phyloP scores from a whole-genome alignment of 2,329 filamentous ascomycete species.

The Thelonectria rubi region DNA sequence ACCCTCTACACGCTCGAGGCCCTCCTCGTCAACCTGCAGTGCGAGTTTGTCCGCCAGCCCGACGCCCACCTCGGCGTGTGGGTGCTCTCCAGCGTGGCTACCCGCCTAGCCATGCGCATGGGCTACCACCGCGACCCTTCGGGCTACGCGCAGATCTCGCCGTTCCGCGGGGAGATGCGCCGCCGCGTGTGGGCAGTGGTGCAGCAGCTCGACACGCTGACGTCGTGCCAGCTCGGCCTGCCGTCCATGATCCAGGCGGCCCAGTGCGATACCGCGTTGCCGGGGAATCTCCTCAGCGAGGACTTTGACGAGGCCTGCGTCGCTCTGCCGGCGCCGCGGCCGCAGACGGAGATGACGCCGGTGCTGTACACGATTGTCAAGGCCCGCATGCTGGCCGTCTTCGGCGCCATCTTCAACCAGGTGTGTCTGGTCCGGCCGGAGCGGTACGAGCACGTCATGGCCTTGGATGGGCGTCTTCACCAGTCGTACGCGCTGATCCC shows the following conservation, averaged over 20 bases:
- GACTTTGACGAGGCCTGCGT: slow-evolving; percentile 25
- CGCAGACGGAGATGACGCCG: slow-evolving; percentile 20
- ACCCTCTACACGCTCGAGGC: slow-evolving; percentile 23
- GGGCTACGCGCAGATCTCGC: slow-evolving; percentile 17
- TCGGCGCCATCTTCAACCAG: slow-evolving; percentile 32
- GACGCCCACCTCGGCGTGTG: slow-evolving; percentile 32
- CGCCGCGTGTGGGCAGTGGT: slow-evolving; percentile 30
- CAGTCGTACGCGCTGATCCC: slow-evolving; percentile 24
- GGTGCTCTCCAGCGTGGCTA: slow-evolving; percentile 24
- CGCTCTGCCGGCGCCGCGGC: slow-evolving; percentile 25
- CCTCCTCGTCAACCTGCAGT: slow-evolving; percentile 27
- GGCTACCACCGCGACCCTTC: slow-evolving; percentile 34
- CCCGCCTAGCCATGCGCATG: slow-evolving; percentile 34
- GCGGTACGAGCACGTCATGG: slow-evolving; percentile 32
- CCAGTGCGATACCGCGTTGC: slow-evolving; percentile 26
- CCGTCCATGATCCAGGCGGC: slow-evolving; percentile 29
- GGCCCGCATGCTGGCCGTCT: slow-evolving; percentile 9
- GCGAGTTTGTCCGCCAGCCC: slow-evolving; percentile 26
- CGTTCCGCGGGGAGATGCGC: slow-evolving; percentile 34
- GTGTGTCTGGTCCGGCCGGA: slow-evolving; percentile 27
- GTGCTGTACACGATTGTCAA: slow-evolving; percentile 25
- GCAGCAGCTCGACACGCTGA: slow-evolving; percentile 27
- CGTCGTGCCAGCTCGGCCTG: slow-evolving; percentile 27
- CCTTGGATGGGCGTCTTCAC: slow-evolving; percentile 25
- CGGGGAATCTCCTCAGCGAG: slow-evolving; percentile 27